Conservation (phyloP, 2,329 filamentous ascomycete genomes). For the Colletotrichum godetiae region DNA sequence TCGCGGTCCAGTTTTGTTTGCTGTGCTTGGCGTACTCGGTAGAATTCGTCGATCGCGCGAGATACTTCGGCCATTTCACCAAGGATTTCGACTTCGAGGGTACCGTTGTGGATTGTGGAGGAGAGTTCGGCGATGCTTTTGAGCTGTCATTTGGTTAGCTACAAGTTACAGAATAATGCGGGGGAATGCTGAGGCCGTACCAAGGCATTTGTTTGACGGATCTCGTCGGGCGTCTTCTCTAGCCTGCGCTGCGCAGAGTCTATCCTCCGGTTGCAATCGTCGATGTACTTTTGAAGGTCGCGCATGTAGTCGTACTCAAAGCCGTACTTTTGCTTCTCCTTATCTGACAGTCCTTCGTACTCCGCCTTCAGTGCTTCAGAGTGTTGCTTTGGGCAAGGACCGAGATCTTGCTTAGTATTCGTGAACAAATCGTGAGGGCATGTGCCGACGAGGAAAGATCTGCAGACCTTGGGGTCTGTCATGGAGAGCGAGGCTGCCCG, state of each 20-base stretch:
- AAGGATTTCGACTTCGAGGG: constrained; percentile 87
- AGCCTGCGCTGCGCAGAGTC: constrained; percentile 88
- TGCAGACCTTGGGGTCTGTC: constrained; percentile 68
- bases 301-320: constrained; percentile 98
- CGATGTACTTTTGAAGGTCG: constrained; percentile 96
- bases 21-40: constrained; percentile 83
- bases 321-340: constrained; percentile 81
- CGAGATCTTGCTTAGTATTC: constrained; percentile 98
- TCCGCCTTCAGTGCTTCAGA: constrained; percentile 89
- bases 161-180: neutral
- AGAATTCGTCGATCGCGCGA: constrained; percentile 87
- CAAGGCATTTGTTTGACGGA: constrained; percentile 90
- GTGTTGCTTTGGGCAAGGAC: constrained; percentile 88
- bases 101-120: constrained; percentile 81
- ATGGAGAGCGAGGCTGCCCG: constrained; percentile 86
- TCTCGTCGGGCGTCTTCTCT: constrained; percentile 98
- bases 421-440: constrained; percentile 85
- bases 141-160: constrained; percentile 59
- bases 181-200: constrained; percentile 49
- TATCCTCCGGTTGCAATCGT: constrained; percentile 95
- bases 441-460: constrained; percentile 38
- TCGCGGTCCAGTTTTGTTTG: constrained; percentile 86
- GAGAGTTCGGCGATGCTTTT: constrained; percentile 87
- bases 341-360: constrained; percentile 79
- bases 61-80: constrained; percentile 85